Conservation (phyloP, 768 basidiomycete species). For the Serendipita indica region DNA sequence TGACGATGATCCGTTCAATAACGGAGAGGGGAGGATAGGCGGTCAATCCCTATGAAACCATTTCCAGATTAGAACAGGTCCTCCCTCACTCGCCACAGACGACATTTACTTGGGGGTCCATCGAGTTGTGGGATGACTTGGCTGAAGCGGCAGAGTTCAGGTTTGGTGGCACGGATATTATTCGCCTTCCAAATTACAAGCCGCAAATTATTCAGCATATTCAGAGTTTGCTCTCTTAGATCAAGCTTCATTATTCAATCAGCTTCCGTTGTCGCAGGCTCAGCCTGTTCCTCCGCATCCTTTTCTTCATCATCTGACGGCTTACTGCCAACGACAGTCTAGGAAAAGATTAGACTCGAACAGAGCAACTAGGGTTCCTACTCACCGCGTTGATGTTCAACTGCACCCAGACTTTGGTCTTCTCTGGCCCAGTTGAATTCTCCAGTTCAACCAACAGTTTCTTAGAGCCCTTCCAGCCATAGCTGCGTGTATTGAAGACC, state of each 20-base stretch:
- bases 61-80: neutral
- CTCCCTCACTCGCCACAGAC: neutral
- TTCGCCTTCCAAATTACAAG: no score
- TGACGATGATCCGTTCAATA: slow-evolving; percentile 61
- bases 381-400: slow-evolving; percentile 57
- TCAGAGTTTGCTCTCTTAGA: neutral
- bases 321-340: slow-evolving; percentile 56
- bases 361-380: neutral
- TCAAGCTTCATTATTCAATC: neutral
- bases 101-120: slow-evolving; percentile 3
- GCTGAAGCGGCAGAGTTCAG: neutral
- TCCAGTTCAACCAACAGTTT: slow-evolving; percentile 50
- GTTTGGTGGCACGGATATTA: no score
- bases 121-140: neutral
- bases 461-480: slow-evolving; percentile 73
- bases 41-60: slow-evolving; percentile 25
- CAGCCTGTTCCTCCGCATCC: slow-evolving; percentile 6
- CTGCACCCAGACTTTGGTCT: slow-evolving; percentile 42
- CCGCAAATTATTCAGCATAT: no score
- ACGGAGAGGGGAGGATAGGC: slow-evolving; percentile 57
- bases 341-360: neutral
- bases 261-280: neutral
- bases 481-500: slow-evolving; percentile 59
- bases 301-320: slow-evolving; percentile 25
- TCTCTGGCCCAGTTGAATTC: slow-evolving; percentile 32